Base-by-base conservation (phyloP, 1,284 basidiomycete species). In the Ganoderma boninense region DNA sequence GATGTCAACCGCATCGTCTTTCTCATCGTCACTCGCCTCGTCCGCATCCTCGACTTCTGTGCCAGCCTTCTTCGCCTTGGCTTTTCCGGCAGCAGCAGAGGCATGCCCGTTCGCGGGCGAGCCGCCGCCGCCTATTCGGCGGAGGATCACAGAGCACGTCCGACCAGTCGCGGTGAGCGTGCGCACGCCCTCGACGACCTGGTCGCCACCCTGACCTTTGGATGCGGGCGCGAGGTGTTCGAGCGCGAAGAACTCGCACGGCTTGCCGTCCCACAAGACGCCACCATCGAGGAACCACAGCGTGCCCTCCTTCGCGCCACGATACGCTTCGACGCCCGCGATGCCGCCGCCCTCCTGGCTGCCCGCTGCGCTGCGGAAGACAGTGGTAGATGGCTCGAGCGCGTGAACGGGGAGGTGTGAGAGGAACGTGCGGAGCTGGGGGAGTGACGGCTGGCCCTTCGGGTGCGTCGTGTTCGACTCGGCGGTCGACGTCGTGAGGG, bases 191-290 rank as follows among this genome's bases (percentile, higher is more conserved):
- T 89, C 87, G 26, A 78, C 77, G 42, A 64, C 68, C n/a, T 77
- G 74, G 42, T 72, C 72, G 29, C 76, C 75, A n/a, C 68, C 75
- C 35, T 65, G 63, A 18, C 63, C 71, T 52, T 66, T 69, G 13
- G 67, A 62, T 67, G 87, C 46, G 23, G 70, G 63, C 20, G 73
- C 78, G 11, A 93, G 78, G 74, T 91, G 87, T 60, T 85, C 82
- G n/a, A 92, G 80, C 5, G 89, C 80, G 88, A 92, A 94, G 77
- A 92, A 94, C 76, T 92, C 90, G 77, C 90, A 92, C 2, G 92
- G 92, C 73, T 90, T 90, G 74, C 86, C 90, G 56, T 92, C 91
- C 87, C 90, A 92, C 8, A 94, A 83, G 10, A 94, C 84, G 16
- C 92, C 93, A 40, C 84, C 80, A 42, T 84, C 80, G 64, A 91